Evolutionary conservation across 31 red algal genomes (phyloP), one percentile per base, ranked within the genome.

Genomic region (Asparagopsis taxiformis): DNA sequence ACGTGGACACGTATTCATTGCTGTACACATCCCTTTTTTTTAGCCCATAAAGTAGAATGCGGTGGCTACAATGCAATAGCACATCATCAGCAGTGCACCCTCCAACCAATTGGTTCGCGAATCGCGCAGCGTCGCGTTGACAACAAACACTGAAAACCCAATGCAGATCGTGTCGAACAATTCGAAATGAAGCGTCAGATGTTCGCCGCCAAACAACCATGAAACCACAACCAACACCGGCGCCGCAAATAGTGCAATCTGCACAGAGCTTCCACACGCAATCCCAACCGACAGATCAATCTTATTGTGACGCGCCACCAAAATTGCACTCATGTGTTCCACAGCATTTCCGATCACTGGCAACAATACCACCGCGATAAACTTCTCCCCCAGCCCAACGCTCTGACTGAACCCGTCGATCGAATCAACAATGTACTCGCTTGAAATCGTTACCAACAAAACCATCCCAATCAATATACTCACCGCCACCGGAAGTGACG

Each of bases 341-440:
- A 91, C 85, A n/a, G 93, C 93, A 54, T 96, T 96, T n/a, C 93
- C 93, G 37, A 96, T 78, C 23, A 96, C 75, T 21, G 93, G 93
- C 58, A 96, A 44, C 62, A 96, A 68, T 31, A 96, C 66, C 37
- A 96, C 77, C n/a, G 93, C 79, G 30, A 96, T 85, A 58, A 96
- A 96, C 28, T 74, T 74, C 39, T 80, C 46, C 0, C 81, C 70
- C 24, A 96, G 38, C 10, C 79, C 76, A 10, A 73, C 81, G 33
- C 49, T 5, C 37, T 74, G 34, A 3, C 87, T 91, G 64, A 96
- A 96, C 23, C 77, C 86, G 37, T 90, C 79, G 5, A 96, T 90
- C 22, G 80, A 72, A 28, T 21, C 52, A 35, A 96, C 85, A 43
- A 96, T 33, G 62, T 84, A 87, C 79, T 96, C 93, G 0, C 79